Evolutionary conservation across 441 rosid genomes (phyloP), one percentile per base, ranked within the genome.

Genomic region (Brassica hybrid): DNA sequence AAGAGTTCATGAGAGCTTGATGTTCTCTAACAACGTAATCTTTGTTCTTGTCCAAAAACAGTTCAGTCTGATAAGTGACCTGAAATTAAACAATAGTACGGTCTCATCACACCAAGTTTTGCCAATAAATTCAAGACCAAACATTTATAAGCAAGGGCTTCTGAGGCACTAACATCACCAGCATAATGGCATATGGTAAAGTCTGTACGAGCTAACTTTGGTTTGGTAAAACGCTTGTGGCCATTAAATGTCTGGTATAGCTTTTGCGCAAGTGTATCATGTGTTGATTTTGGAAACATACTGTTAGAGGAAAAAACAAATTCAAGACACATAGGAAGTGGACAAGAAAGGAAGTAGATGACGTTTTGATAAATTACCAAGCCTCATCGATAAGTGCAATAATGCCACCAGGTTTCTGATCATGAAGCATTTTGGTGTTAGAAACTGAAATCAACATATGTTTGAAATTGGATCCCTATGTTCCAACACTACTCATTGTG

Each of bases 311-410:
- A 6, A 73, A 67, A 79, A 17, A 80, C 80, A 65, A 69, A 65
- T 65, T 78, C 61, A 71, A 25, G 48, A 60, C 43, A 60, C 45
- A 62, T 61, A 56, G 50, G 60, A 36, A 60, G 70, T 38, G 54
- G 18, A 10, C 12, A 30, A 61, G 17, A 65, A 72, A 48, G 50
- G 60, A 16, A 30, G 5, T 48, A 59, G 45, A 38, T 36, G 72
- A 70, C 0, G 18, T 48, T 74, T 59, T 36, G 69, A 59, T 41
- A 70, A 73, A 70, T 78, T 90, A 92, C 99, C 99, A 96, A 60
- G 99, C 99, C 84, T 96, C 98, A 65, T 96, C 99, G 21, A 94
- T 86, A 84, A 94, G 98, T 76, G 99, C 96, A 82, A 96, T 85
- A 82, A 96, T 91, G 76, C 99, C 98, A 19, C 99, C 97, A 18